Conservation (phyloP, 2,329 filamentous ascomycete species). For the Paraphaeosphaeria minitans region DNA sequence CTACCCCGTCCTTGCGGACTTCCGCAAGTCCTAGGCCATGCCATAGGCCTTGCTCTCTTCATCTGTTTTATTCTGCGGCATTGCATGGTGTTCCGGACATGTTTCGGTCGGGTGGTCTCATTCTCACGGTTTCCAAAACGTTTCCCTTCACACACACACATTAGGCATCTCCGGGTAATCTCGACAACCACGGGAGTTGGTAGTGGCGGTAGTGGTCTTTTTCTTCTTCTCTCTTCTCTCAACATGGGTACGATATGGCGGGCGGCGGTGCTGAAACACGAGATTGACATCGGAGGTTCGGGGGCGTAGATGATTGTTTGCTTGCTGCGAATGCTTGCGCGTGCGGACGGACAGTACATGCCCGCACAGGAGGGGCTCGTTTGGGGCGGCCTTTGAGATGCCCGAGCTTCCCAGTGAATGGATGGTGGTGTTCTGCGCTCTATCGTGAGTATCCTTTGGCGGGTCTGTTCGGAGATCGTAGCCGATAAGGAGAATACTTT, state of each 20-base stretch:
- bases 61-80: conserved; percentile 44
- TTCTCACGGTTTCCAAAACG: conserved; percentile 34
- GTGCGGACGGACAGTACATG: conserved; percentile 30
- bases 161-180: conserved; percentile 44
- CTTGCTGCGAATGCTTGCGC: conserved; percentile 7
- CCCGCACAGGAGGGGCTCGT: conserved; percentile 33
- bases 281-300: conserved; percentile 26
- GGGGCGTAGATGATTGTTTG: conserved; percentile 9
- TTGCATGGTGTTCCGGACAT: conserved; percentile 46
- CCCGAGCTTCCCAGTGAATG: conserved; percentile 29
- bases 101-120: conserved; percentile 22
- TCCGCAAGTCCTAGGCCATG: conserved; percentile 61
- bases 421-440: conserved; percentile 9
- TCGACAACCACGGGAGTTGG: conserved; percentile 24
- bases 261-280: conserved; percentile 22
- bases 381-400: conserved; percentile 37
- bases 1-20: conserved; percentile 54
- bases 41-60: conserved; percentile 17
- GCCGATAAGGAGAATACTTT: conserved; percentile 22
- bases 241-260: conserved; percentile 34
- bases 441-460: conserved; percentile 29
- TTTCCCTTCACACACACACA: conserved; percentile 27
- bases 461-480: conserved; percentile 12
- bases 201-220: conserved; percentile 6
- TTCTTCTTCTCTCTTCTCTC: conserved; percentile 24